A percentile compares a stretch with the other conserved stretches of the same genome.
phyloP scores from a whole-genome alignment of 2,329 filamentous ascomycete species.

The Pseudogymnoascus sp. region DNA sequence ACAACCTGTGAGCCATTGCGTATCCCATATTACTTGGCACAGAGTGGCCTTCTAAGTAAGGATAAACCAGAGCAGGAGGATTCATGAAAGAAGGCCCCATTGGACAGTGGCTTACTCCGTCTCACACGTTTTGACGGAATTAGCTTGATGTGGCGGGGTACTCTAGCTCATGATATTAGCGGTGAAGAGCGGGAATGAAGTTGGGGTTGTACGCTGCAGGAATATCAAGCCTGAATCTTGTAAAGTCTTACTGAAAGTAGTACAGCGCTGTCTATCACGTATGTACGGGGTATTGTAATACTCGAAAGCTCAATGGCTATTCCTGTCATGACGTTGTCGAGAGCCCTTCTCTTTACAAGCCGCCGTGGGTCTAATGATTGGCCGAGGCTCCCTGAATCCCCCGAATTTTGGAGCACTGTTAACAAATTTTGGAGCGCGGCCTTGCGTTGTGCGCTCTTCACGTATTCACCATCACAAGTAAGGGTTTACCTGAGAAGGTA shows the following conservation, averaged over 20 bases:
- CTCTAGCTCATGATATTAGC: slow-evolving; percentile 1
- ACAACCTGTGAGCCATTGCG: not conserved
- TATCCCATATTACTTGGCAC: not conserved
- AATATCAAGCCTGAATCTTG: not conserved
- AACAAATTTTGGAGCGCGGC: not conserved
- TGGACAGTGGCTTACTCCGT: not conserved
- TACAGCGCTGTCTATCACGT: not conserved
- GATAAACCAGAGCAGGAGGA: not conserved
- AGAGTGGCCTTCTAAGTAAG: not conserved
- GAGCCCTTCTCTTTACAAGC: not conserved
- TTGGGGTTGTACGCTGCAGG: not conserved
- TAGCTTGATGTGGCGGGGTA: not conserved
- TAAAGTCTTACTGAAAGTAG: not conserved
- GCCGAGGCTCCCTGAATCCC: not conserved
- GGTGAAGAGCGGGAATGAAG: not conserved
- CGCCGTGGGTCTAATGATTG: slow-evolving; percentile 1
- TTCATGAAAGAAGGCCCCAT: not conserved
- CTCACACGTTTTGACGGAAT: not conserved
- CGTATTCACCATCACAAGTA: not conserved
- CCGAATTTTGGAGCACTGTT: not conserved
- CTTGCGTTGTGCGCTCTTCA: not conserved
- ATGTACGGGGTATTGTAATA: not conserved
- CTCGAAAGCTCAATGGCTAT: not conserved
- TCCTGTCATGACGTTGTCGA: not conserved
- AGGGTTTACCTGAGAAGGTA: not conserved